A percentile compares a stretch with the other conserved stretches of the same genome.
phyloP scores from a whole-genome alignment of 306 rosid species.

The Argentina anserina region DNA sequence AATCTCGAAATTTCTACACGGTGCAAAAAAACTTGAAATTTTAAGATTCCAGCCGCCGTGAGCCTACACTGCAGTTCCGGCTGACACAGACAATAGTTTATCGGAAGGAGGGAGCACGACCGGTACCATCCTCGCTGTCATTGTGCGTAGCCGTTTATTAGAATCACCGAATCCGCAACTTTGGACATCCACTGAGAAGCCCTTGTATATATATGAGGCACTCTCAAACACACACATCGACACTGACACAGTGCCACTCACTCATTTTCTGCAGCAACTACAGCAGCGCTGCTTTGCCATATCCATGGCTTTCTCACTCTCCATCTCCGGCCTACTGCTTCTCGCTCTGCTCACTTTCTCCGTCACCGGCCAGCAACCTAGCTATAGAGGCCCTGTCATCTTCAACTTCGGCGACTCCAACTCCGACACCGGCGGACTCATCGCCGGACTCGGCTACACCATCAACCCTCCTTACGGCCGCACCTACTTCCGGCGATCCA shows the following conservation, averaged over 20 bases:
- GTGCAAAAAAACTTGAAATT: no score
- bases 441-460: constrained; percentile 81
- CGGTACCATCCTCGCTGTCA: no score
- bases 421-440: constrained; percentile 96
- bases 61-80: no score
- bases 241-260: neutral
- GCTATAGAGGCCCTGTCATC: constrained; percentile 32
- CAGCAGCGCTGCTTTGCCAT: neutral
- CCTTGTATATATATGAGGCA: no score
- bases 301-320: neutral
- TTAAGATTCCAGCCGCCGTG: no score
- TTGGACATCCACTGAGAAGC: no score
- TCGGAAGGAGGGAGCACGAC: no score
- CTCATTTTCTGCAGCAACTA: neutral
- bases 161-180: no score
- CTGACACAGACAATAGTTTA: no score
- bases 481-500: constrained; percentile 68
- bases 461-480: constrained; percentile 77
- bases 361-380: constrained; percentile 21
- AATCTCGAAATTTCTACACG: no score
- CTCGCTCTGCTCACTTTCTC: constrained; percentile 11
- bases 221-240: neutral
- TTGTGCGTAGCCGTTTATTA: no score
- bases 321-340: constrained; percentile 4
- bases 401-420: constrained; percentile 93